Conservation (phyloP, 2,329 filamentous ascomycete genomes). For the Pseudocercospora eumusae region DNA sequence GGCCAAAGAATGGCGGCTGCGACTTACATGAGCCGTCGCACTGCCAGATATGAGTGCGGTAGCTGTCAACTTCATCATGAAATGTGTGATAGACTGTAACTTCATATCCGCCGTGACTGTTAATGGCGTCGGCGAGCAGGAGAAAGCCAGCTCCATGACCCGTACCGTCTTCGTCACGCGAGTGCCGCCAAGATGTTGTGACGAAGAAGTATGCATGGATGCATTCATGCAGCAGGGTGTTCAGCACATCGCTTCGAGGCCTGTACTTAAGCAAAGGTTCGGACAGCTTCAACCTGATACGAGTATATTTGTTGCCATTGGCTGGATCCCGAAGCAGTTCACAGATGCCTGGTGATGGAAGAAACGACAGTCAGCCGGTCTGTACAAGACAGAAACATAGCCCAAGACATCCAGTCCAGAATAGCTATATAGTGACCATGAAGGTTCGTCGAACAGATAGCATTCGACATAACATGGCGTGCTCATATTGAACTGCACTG, state of each 20-base stretch:
- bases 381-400: no score
- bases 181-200: conserved; percentile 47
- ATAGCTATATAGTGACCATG: no score
- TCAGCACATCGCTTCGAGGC: conserved; percentile 46
- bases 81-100: conserved; percentile 50
- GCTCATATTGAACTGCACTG: no score
- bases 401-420: no score
- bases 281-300: conserved; percentile 48
- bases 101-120: conserved; percentile 46
- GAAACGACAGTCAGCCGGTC: not conserved
- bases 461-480: no score
- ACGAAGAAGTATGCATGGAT: conserved; percentile 53
- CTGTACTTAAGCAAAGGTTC: conserved; percentile 49
- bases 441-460: no score
- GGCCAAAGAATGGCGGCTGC: conserved; percentile 46
- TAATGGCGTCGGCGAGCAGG: conserved; percentile 48
- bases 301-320: conserved; percentile 41
- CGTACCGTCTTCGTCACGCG: conserved; percentile 45
- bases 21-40: conserved; percentile 46
- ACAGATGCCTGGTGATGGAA: conserved; percentile 39
- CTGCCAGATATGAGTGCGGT: conserved; percentile 49
- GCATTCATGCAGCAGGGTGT: conserved; percentile 49
- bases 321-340: conserved; percentile 45
- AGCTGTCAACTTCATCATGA: conserved; percentile 51
- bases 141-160: conserved; percentile 49